Conservation (phyloP, 2,329 filamentous ascomycete genomes). For the Setomelanomma holmii region DNA sequence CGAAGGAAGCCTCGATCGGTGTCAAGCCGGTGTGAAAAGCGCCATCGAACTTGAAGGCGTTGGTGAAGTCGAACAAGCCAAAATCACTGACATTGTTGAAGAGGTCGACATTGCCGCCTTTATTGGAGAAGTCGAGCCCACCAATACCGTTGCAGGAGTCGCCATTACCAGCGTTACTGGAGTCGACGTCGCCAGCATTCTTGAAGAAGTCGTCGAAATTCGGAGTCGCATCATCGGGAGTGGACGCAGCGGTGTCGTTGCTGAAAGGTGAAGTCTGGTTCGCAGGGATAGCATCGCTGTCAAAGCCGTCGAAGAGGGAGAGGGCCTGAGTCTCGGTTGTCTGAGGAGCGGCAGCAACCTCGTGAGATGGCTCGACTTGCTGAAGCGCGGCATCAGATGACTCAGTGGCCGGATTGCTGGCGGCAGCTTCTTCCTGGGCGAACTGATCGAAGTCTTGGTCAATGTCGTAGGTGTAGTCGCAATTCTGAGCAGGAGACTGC, state of each 20-base stretch:
- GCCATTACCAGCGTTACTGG: background rate
- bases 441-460: background rate
- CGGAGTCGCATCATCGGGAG: background rate
- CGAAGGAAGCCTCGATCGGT: background rate
- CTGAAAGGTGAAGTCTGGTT: background rate
- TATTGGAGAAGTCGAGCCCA: background rate
- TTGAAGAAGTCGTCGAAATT: background rate
- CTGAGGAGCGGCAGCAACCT: background rate
- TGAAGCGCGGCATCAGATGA: background rate
- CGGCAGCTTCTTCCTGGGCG: background rate
- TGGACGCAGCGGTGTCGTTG: background rate
- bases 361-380: background rate
- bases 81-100: background rate
- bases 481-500: background rate
- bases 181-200: background rate
- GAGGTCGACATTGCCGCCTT: background rate
- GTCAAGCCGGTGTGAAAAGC: background rate
- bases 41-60: background rate
- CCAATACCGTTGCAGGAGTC: background rate
- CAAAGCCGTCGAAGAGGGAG: background rate
- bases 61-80: background rate
- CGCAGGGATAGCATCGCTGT: background rate
- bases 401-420: background rate
- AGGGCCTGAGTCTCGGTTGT: background rate
- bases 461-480: background rate